Evolutionary conservation across 257 asterid species (phyloP), one percentile per base, ranked within the genome.

Genomic region (Paulownia fortunei): DNA sequence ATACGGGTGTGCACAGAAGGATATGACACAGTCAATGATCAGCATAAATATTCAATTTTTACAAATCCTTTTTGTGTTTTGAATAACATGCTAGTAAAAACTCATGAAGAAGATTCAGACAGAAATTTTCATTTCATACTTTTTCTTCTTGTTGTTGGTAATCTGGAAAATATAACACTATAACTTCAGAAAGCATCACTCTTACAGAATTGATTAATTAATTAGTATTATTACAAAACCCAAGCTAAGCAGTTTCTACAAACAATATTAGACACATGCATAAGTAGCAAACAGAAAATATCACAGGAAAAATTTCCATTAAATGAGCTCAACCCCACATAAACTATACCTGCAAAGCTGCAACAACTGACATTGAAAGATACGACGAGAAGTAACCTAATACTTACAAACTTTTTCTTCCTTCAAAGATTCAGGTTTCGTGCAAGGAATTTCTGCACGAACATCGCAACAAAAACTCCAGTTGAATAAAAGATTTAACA

Each of bases 401-500:
- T 70, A 78, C 86, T 77, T 74, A 86, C 89, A 59, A 62, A 19
- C 60, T 64, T 62, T 79, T 76, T 79, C 85, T 77, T 76, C 83
- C 23, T 79, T 54, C n/a, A 67, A 11, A 67, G 92, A 39, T 56
- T 76, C 87, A 23, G 84, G 86, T 75, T 89, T 88, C 23, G 70
- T 70, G 80, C 98, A 94, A 59, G 93, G 94, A 72, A 79, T 83
- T 84, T 89, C 98, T 92, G 92, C 86, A 79, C 4, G 46, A 75
- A 37, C 63, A 76, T 42, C 3, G 5, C 49, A 82, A 26, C 37
- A 68, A 44, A 76, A 74, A 72, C 42, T 55, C 51, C 54, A 72
- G n/a, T 37, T n/a, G 54, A 44, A 44, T 30, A 26, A 21, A 77
- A 69, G 2, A 65, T 1, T 9, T 8, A 5, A 72, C 34, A 63